Evolutionary conservation across 106 monocot species (phyloP).

Genomic region (Allium sativum): DNA sequence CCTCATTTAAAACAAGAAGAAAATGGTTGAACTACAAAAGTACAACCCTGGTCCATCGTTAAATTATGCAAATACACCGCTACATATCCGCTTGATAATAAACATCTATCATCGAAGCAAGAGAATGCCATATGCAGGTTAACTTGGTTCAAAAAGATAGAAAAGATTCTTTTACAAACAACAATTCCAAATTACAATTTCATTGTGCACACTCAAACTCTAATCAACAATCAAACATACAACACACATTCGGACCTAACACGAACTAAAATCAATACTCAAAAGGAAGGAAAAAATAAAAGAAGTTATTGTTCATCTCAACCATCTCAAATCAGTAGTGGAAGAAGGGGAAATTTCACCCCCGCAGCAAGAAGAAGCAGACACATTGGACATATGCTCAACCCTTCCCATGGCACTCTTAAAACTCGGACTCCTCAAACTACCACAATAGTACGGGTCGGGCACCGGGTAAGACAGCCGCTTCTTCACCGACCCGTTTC

Average conservation of each 20-base stretch:
- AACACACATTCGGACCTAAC: not conserved
- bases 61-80: too few relatives aligned
- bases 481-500: slow-evolving; percentile 47
- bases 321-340: slow-evolving; percentile 75
- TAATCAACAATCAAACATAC: slow-evolving; percentile 1
- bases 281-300: too few relatives aligned
- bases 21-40: too few relatives aligned
- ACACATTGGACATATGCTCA: slow-evolving; percentile 62
- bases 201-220: too few relatives aligned
- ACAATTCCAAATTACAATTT: not conserved
- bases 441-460: slow-evolving; percentile 29
- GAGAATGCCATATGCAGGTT: too few relatives aligned
- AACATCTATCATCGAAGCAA: too few relatives aligned
- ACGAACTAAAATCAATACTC: too few relatives aligned
- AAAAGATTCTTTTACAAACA: not conserved
- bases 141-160: too few relatives aligned
- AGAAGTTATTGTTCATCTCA: slow-evolving; percentile 24
- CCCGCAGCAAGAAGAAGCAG: slow-evolving; percentile 39
- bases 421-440: slow-evolving; percentile 59
- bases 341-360: slow-evolving; percentile 89
- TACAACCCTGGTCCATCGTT: too few relatives aligned
- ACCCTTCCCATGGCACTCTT: slow-evolving; percentile 69
- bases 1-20: too few relatives aligned
- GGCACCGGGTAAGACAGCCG: slow-evolving; percentile 65
- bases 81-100: too few relatives aligned